Evolutionary conservation across 306 rosid genomes (phyloP).

Genomic region (Lagenaria siceraria): DNA sequence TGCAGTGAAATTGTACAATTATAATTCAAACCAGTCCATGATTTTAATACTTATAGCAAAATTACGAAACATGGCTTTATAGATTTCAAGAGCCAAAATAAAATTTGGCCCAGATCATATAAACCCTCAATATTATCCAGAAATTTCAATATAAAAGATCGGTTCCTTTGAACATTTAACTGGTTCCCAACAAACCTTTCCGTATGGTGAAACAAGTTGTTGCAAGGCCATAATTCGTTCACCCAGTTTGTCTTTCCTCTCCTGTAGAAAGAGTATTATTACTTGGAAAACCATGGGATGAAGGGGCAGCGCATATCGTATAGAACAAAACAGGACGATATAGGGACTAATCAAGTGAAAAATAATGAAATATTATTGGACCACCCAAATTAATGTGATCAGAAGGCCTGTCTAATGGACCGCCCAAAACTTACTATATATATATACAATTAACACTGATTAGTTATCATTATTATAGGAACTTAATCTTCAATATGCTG

Average conservation of each 20-base stretch:
- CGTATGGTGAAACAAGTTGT: conserved; percentile 96
- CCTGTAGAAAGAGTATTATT: conserved; percentile 28
- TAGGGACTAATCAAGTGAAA: background rate
- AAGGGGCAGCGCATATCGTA: background rate
- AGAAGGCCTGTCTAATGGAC: background rate
- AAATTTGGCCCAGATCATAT: background rate
- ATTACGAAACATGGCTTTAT: background rate
- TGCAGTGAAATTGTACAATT: conserved; percentile 21
- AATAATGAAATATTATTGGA: background rate
- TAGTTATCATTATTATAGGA: background rate
- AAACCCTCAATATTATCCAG: background rate
- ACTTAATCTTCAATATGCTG: background rate
- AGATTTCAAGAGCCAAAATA: background rate
- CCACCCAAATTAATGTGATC: background rate
- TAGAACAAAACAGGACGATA: background rate
- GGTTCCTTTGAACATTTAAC: background rate
- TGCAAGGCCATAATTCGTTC: conserved; percentile 77
- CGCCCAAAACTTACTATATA: background rate
- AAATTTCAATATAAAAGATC: background rate
- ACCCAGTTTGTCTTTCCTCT: conserved; percentile 83
- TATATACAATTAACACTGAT: background rate
- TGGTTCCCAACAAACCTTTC: conserved; percentile 45
- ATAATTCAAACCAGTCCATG: background rate
- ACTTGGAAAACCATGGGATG: background rate
- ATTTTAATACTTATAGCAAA: background rate